phyloP scores from a whole-genome alignment of 192 early-diverging fungal genomes.

The Dissophora globulifera region DNA sequence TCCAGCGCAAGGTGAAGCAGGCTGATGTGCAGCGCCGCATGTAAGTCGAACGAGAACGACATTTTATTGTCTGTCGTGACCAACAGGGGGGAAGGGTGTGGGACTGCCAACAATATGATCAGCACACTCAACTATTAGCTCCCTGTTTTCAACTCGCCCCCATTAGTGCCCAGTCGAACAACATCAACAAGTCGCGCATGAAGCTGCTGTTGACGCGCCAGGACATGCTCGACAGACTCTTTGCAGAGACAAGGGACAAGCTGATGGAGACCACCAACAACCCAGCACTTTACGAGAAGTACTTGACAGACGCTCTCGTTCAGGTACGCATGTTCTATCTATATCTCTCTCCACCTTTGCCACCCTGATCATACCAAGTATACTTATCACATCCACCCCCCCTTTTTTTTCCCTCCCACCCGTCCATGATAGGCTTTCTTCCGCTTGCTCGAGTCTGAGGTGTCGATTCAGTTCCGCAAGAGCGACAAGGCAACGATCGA shows the following conservation, averaged over 20 bases:
- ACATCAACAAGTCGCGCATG: conserved; percentile 96
- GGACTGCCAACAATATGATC: no score
- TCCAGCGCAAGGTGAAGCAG: conserved; percentile 98
- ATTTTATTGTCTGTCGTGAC: background rate
- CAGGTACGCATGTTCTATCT: conserved; percentile 67
- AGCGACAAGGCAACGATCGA: conserved; percentile 73
- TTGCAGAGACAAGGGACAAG: conserved; percentile 72
- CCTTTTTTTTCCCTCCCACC: background rate
- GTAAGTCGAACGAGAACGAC: no score
- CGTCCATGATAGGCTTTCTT: conserved; percentile 69
- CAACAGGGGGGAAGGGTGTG: background rate
- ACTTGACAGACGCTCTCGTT: conserved; percentile 78
- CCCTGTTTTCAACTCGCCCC: background rate
- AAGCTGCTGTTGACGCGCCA: conserved; percentile 90
- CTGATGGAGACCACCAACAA: conserved; percentile 71
- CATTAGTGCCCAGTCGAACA: conserved; percentile 88
- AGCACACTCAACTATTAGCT: background rate
- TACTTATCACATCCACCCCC: background rate
- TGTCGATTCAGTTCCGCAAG: conserved; percentile 78
- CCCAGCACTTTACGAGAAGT: conserved; percentile 66
- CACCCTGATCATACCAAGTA: no score
- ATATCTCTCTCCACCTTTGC: no score
- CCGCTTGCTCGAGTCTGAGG: conserved; percentile 85
- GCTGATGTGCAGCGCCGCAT: conserved; percentile 96
- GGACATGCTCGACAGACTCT: conserved; percentile 84